A percentile compares a stretch with the other conserved stretches of the same genome.
Conservation (phyloP, 352 stramenopile species). For the Thraustochytrium sp. region DNA sequence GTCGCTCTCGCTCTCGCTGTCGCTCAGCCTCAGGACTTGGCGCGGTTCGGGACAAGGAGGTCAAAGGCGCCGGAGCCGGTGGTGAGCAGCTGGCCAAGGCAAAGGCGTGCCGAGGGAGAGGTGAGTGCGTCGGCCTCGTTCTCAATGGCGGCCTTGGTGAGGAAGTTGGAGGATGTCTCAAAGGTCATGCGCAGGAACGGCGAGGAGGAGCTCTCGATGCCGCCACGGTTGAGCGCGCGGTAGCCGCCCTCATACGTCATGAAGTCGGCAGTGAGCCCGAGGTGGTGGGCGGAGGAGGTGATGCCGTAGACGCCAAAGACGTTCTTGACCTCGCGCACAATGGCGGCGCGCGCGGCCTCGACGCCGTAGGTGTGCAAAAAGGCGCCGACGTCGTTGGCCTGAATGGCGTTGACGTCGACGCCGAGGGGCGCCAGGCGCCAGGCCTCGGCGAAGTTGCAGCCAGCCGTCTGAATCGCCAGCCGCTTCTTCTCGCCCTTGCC, state of each 20-base stretch:
- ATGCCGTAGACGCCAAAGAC: constrained; percentile 99
- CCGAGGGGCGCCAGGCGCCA: constrained; percentile 81
- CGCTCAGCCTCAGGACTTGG: no score
- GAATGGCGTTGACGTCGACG: constrained; percentile 83
- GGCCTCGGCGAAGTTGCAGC: constrained; percentile 96
- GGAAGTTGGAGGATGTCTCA: constrained; percentile 97
- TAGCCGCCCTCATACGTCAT: constrained; percentile 94
- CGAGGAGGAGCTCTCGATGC: constrained; percentile 91
- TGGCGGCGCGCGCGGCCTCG: constrained; percentile 90
- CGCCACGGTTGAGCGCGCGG: constrained; percentile 79
- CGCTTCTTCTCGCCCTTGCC: neutral
- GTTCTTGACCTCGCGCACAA: constrained; percentile 95
- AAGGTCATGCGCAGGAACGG: constrained; percentile 99
- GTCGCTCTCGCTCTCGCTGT: no score
- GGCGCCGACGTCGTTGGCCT: constrained; percentile 95
- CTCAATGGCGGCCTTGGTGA: constrained; percentile 88
- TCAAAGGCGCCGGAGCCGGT: constrained; percentile 41
- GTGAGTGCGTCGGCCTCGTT: constrained; percentile 51
- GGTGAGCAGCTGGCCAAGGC: constrained; percentile 24
- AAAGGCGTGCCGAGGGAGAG: neutral
- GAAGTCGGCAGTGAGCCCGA: constrained; percentile 98
- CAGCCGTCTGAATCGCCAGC: constrained; percentile 77
- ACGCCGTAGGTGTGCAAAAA: constrained; percentile 94
- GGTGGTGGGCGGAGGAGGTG: constrained; percentile 91
- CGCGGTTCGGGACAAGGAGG: constrained; percentile 28